phyloP scores from a whole-genome alignment of 495 filamentous ascomycete species.

The Lasiosphaeria miniovina region DNA sequence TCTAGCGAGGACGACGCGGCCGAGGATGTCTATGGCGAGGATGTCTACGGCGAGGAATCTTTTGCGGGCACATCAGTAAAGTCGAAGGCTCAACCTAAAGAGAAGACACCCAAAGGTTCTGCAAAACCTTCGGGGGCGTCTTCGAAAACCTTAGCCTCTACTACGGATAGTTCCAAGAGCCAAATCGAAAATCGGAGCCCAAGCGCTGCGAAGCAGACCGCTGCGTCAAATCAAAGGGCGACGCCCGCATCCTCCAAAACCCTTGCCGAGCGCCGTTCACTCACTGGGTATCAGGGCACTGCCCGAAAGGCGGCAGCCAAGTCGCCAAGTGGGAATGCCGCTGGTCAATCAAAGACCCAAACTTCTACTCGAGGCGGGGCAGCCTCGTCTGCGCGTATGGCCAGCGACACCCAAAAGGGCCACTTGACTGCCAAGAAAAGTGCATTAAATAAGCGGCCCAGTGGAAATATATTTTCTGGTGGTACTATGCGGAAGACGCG shows the following conservation, averaged over 20 bases:
- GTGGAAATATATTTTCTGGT: slow-evolving; percentile 28
- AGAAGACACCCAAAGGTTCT: neutral
- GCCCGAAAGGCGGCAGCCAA: slow-evolving; percentile 18
- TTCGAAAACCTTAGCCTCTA: neutral
- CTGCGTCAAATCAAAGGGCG: neutral
- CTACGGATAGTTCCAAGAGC: neutral
- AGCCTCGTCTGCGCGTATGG: slow-evolving; percentile 4
- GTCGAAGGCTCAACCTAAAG: slow-evolving; percentile 2
- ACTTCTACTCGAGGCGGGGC: neutral
- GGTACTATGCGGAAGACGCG: slow-evolving; percentile 25
- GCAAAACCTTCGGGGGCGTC: neutral
- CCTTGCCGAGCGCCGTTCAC: slow-evolving; percentile 6
- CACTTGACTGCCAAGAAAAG: slow-evolving; percentile 22
- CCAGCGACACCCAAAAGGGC: neutral
- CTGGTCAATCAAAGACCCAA: slow-evolving; percentile 4
- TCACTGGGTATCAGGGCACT: slow-evolving; percentile 32
- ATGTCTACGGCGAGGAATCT: slow-evolving; percentile 1
- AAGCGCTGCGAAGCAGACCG: slow-evolving; percentile 2
- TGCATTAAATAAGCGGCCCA: slow-evolving; percentile 7
- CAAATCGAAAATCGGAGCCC: slow-evolving; percentile 5
- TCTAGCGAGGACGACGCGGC: slow-evolving; percentile 21
- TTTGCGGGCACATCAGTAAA: slow-evolving; percentile 4
- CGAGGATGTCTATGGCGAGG: slow-evolving; percentile 10
- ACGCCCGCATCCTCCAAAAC: neutral
- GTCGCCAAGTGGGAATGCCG: neutral